Evolutionary conservation across 345 rosid genomes (phyloP).

Genomic region (Salix suchowensis): DNA sequence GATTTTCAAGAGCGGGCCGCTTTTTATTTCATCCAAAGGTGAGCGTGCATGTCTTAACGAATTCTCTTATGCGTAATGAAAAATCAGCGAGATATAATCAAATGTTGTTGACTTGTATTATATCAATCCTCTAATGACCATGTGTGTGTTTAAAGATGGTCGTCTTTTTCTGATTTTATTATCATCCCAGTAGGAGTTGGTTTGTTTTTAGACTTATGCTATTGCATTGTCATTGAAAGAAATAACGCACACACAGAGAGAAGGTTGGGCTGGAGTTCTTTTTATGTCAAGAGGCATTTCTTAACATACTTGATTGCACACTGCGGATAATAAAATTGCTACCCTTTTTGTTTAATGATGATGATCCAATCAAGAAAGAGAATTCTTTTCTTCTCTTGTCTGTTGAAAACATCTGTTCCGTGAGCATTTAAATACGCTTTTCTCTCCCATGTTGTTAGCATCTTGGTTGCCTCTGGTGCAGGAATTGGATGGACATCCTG

Average conservation of each 20-base stretch:
- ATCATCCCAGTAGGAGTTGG: neutral
- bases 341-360: neutral
- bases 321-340: neutral
- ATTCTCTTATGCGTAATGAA: neutral
- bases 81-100: neutral
- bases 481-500: slow-evolving; percentile 88
- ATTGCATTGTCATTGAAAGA: neutral
- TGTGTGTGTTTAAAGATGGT: neutral
- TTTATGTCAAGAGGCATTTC: neutral
- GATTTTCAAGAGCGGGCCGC: slow-evolving; percentile 29
- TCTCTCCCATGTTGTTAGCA: neutral
- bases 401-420: neutral
- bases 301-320: neutral
- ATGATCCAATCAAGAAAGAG: neutral
- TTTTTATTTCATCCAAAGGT: slow-evolving; percentile 26
- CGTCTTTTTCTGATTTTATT: neutral
- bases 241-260: neutral
- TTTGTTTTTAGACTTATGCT: neutral
- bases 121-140: neutral
- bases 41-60: neutral
- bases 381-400: neutral
- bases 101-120: neutral
- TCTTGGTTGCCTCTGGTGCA: too few species aligned
- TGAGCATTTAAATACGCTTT: neutral
- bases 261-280: neutral